Conservation (phyloP, 257 asterid species). For the Solanum rostratum region DNA sequence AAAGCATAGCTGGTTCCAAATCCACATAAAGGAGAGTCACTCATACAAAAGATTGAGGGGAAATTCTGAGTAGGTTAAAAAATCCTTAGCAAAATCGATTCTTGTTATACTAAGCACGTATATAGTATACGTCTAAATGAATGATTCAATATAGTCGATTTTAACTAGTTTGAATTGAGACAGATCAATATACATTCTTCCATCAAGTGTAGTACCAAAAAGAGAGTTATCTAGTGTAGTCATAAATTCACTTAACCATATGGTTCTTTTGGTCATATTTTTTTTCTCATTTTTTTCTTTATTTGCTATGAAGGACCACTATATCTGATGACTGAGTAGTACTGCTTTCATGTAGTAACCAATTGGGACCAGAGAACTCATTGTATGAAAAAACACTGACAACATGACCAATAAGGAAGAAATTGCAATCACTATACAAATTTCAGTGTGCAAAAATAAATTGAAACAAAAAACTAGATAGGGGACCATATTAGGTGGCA, state of each 20-base stretch:
- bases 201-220: neutral
- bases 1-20: neutral
- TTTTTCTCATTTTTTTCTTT: neutral
- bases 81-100: neutral
- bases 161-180: neutral
- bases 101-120: neutral
- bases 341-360: neutral
- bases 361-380: neutral
- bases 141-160: neutral
- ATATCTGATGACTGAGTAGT: neutral
- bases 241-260: neutral
- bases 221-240: neutral
- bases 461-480: neutral
- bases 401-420: neutral
- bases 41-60: neutral
- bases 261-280: neutral
- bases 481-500: neutral
- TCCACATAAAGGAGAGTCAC: neutral
- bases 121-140: neutral
- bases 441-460: neutral
- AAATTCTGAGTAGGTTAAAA: neutral
- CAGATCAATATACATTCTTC: neutral
- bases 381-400: neutral
- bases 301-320: neutral
- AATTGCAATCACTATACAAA: neutral